A percentile compares a stretch with the other conserved stretches of the same genome.
Evolutionary conservation across 2,329 filamentous ascomycete species (phyloP).

Genomic region (Colletotrichum sp.): DNA sequence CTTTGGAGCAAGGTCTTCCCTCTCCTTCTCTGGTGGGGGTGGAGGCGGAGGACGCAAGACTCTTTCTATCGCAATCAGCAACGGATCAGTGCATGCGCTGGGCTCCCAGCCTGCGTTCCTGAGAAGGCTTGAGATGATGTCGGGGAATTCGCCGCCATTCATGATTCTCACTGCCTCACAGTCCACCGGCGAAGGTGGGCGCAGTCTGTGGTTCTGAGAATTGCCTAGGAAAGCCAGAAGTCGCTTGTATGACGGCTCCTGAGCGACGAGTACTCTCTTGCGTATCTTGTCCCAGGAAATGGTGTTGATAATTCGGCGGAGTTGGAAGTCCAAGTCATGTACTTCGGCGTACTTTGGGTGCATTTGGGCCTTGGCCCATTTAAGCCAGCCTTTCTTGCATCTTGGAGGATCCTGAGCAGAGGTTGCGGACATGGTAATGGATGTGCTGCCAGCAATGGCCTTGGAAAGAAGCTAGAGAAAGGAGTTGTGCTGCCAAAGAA

Average conservation of each 20-base stretch:
- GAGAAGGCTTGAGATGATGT: not conserved
- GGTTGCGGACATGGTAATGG: not conserved
- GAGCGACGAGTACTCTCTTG: not conserved
- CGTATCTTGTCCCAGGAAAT: not conserved
- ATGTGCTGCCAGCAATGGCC: not conserved
- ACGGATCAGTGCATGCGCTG: not conserved
- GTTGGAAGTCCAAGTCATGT: not conserved
- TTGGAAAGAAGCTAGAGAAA: no score
- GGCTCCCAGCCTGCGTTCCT: not conserved
- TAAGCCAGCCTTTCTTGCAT: not conserved
- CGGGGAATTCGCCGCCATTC: not conserved
- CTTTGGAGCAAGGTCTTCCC: not conserved
- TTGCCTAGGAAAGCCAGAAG: not conserved
- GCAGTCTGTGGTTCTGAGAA: not conserved
- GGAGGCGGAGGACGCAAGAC: not conserved
- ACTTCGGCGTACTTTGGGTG: not conserved
- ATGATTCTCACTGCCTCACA: not conserved
- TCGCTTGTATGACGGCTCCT: not conserved
- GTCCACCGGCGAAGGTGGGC: not conserved
- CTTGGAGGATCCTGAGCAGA: not conserved
- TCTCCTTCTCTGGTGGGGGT: not conserved
- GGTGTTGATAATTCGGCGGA: not conserved
- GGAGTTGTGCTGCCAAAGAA: accelerated
- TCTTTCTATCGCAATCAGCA: not conserved
- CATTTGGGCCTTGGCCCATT: not conserved